Evolutionary conservation across 495 filamentous ascomycete genomes (phyloP), one percentile per base, ranked within the genome.

Genomic region (Penicillium cinerascens): DNA sequence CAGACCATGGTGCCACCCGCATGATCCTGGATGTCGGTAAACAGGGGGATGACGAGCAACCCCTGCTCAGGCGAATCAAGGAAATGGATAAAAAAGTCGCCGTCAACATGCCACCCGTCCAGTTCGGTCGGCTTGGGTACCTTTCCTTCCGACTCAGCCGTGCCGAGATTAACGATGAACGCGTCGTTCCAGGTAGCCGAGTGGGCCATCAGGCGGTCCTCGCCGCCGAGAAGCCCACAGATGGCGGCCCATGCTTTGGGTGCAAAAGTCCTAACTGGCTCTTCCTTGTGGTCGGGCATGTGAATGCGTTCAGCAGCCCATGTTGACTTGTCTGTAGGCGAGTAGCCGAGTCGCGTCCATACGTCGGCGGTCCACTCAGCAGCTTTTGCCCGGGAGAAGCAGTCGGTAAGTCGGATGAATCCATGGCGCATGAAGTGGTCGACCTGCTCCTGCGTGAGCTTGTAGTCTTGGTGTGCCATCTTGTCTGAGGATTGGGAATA

Each of bases 11-110:
- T 89, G n/a, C 83, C 87, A 17, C 87, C 87, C 4, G 82, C 86
- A 51, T 72, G 69, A 1, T 77, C 61, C 22, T 68, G 62, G 49
- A 89, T 83, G 59, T 89, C 84, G 9, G 76, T 83, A 67, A 86
- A 89, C 17, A 88, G 56, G 3, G 87, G 86, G 42, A 84, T 87
- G 16, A 89, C 83, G 0, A 90, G 71, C 41, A 89, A 65, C 0
- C 74, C 87, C 65, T 91, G 87, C 68, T 89, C 87, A 0, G 82
- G 81, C 41, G 81, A 85, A 66, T 89, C 87, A 15, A 91, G 74
- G 57, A 83, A 89, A 70, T 89, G 86, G 13, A 85, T 75, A 68
- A 89, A 88, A 66, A 88, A 88, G 58, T 89, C 86, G 1, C 87
- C 87, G 67, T 89, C 86, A 20, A 87, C 84, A 64, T 91, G 87